Conservation (phyloP, 1,284 basidiomycete species). For the Apiotrichum gamsii region DNA sequence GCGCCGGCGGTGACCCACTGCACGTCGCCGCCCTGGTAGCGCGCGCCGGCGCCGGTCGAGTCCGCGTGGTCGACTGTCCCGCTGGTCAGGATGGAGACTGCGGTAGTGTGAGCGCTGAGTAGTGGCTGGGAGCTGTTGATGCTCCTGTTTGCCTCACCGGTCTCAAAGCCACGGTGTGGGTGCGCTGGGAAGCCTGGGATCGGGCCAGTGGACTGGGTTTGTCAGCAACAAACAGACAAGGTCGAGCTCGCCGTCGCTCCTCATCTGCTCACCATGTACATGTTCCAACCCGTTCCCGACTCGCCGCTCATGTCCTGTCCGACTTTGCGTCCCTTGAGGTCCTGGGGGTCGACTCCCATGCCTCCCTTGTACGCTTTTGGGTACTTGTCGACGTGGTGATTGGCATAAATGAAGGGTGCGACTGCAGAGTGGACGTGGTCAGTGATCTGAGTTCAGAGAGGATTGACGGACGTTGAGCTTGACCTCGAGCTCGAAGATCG, state of each 20-base stretch:
- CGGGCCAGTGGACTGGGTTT: neutral
- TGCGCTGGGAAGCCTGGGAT: slow-evolving; percentile 16
- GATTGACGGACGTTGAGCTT: no score
- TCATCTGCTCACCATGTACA: no score
- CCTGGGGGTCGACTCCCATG: slow-evolving; percentile 3
- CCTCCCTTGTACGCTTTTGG: slow-evolving; percentile 1
- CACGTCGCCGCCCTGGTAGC: slow-evolving; percentile 15
- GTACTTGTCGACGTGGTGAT: slow-evolving; percentile 13
- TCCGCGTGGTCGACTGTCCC: slow-evolving; percentile 15
- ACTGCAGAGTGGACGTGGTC: no score
- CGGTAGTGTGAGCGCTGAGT: no score
- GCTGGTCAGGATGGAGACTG: neutral
- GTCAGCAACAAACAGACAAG: no score
- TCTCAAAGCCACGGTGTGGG: slow-evolving; percentile 14
- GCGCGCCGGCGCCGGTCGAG: slow-evolving; percentile 11
- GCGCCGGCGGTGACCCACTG: slow-evolving; percentile 18
- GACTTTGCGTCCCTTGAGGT: slow-evolving; percentile 8
- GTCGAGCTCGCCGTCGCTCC: no score
- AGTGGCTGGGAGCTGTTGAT: no score
- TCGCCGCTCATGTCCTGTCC: slow-evolving; percentile 10
- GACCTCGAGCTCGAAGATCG: no score
- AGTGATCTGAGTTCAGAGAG: no score
- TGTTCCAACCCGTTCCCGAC: slow-evolving; percentile 11
- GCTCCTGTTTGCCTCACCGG: no score
- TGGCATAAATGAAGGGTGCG: slow-evolving; percentile 13